Percentiles rank a stretch among this genome's conserved stretches.
phyloP scores from a whole-genome alignment of 2,329 filamentous ascomycete species.

The Talaromyces sp. region DNA sequence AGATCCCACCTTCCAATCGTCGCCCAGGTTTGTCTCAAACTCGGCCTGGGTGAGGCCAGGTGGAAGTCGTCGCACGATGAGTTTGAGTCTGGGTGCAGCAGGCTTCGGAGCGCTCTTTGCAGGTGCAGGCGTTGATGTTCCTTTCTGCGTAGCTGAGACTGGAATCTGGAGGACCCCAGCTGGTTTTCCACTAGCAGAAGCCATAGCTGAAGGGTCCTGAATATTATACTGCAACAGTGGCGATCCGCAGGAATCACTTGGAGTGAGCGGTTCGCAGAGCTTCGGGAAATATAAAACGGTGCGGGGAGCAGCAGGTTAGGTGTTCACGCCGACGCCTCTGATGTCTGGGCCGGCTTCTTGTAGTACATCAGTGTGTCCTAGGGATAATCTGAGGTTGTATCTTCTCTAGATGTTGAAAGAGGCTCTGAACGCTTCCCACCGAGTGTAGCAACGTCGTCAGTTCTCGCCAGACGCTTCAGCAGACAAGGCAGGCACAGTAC shows the following conservation, averaged over 20 bases:
- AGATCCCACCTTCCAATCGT: constrained; percentile 73
- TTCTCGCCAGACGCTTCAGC: neutral
- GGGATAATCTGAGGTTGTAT: neutral
- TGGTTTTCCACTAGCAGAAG: constrained; percentile 20
- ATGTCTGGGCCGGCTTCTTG: neutral
- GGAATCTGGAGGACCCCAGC: constrained; percentile 52
- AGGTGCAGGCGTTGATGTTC: constrained; percentile 24
- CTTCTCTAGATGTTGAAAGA: neutral
- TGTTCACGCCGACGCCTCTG: neutral
- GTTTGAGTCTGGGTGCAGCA: constrained; percentile 65
- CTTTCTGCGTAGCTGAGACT: constrained; percentile 40
- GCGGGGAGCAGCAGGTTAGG: neutral
- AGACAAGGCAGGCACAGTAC: constrained; percentile 5
- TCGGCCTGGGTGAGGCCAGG: constrained; percentile 78
- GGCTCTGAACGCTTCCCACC: neutral
- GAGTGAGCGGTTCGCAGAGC: neutral
- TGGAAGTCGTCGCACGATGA: constrained; percentile 76
- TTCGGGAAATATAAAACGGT: neutral
- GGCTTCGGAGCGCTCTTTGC: constrained; percentile 42
- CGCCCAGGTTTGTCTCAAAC: constrained; percentile 64
- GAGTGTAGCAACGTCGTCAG: neutral
- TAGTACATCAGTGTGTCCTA: neutral
- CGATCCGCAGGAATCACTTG: neutral
- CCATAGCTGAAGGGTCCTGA: neutral
- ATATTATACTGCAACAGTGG: neutral